Conservation (phyloP, 177 flowering plant species). For the Vitis hybrid region DNA sequence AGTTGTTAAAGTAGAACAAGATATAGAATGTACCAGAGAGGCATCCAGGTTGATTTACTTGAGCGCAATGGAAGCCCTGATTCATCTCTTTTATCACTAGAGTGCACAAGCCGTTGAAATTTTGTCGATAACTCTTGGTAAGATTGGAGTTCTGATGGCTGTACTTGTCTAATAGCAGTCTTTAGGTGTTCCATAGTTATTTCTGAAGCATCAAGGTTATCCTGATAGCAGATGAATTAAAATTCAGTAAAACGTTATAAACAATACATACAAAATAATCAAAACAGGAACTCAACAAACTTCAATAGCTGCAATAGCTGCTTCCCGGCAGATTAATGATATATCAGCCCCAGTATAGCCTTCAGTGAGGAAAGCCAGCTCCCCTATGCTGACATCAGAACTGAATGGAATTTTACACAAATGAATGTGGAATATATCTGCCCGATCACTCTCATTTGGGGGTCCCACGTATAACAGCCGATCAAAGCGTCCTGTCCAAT, state of each 20-base stretch:
- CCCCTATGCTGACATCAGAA: constrained; percentile 57
- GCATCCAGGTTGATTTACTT: constrained; percentile 14
- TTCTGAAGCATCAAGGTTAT: constrained; percentile 52
- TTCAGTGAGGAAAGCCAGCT: constrained; percentile 67
- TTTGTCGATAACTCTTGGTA: constrained; percentile 54
- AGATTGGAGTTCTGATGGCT: constrained; percentile 51
- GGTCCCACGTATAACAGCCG: constrained; percentile 90
- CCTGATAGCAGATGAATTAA: constrained; percentile 42
- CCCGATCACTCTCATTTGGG: constrained; percentile 68
- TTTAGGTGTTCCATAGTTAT: constrained; percentile 73
- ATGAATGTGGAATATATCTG: constrained; percentile 83
- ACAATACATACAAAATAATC: neutral
- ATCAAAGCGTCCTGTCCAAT: constrained; percentile 86
- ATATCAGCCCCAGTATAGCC: constrained; percentile 97
- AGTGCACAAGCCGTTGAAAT: constrained; percentile 66
- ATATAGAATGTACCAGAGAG: constrained; percentile 13
- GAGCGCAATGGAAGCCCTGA: constrained; percentile 13
- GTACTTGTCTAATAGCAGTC: constrained; percentile 53
- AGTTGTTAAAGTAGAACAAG: neutral
- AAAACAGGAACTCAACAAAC: constrained; percentile 34
- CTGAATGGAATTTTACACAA: constrained; percentile 62
- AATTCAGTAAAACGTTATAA: neutral
- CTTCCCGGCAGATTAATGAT: constrained; percentile 74
- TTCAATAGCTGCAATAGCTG: constrained; percentile 74
- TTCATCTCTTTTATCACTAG: constrained; percentile 24